These are phyloP conservation scores for Termitomyces sp. DNA, from an alignment of 768 basidiomycete genomes.

Conservation along the genomic window DNA sequence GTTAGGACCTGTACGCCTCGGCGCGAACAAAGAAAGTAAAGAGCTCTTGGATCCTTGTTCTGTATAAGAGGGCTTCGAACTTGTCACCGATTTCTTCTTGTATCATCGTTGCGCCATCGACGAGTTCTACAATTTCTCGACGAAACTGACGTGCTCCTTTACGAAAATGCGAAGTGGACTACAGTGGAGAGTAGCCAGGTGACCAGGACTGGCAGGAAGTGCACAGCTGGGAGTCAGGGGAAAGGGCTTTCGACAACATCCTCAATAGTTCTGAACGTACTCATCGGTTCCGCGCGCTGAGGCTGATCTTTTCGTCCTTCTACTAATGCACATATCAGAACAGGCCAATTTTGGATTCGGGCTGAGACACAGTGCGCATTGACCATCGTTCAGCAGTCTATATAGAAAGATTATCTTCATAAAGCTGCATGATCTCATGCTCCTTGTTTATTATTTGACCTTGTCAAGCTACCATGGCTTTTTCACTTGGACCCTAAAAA, in stretches of 20 bases:
- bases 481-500: too few species aligned
- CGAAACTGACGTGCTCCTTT: conserved; percentile 15
- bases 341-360: too few species aligned
- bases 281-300: not conserved
- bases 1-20: conserved; percentile 10
- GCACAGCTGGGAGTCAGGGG: not conserved
- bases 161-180: too few species aligned
- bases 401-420: too few species aligned
- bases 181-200: not conserved
- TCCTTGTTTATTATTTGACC: too few species aligned
- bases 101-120: conserved; percentile 8
- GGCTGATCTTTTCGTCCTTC: conserved; percentile 1
- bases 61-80: conserved; percentile 9
- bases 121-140: conserved; percentile 12
- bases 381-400: too few species aligned
- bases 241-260: not conserved
- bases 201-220: not conserved
- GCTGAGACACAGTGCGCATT: too few species aligned
- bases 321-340: not conserved
- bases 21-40: conserved; percentile 14
- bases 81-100: conserved; percentile 13
- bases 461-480: too few species aligned
- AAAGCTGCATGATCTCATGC: too few species aligned
- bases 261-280: not conserved
- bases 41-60: conserved; percentile 1